A percentile compares a stretch with the other conserved stretches of the same genome.
phyloP scores from a whole-genome alignment of 805 yeast species.

The Brettanomyces naardenensis region DNA sequence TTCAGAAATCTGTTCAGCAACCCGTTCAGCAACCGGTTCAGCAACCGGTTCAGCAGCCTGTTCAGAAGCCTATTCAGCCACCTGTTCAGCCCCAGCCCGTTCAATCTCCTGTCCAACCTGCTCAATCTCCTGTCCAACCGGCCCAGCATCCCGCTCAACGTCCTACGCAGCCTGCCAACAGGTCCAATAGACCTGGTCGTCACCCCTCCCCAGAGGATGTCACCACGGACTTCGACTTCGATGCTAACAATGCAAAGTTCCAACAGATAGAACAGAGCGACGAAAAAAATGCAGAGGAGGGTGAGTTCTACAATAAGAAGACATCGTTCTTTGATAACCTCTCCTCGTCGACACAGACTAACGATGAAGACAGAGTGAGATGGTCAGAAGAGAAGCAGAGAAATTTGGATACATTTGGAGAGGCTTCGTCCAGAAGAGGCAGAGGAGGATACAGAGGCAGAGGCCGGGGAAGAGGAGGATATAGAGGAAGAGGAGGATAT shows the following conservation, averaged over 20 bases:
- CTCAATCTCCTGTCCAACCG: slow-evolving; percentile 1
- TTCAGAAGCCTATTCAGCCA: slow-evolving; percentile 6
- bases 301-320: slow-evolving; percentile 59
- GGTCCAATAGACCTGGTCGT: not conserved
- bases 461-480: slow-evolving; percentile 44
- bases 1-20: slow-evolving; percentile 8
- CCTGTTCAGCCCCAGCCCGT: not conserved
- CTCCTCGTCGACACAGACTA: slow-evolving; percentile 56
- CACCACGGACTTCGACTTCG: slow-evolving; percentile 81
- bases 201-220: slow-evolving; percentile 23
- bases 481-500: slow-evolving; percentile 34
- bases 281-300: slow-evolving; percentile 17
- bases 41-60: slow-evolving; percentile 6
- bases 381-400: slow-evolving; percentile 68
- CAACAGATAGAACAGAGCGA: slow-evolving; percentile 33
- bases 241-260: slow-evolving; percentile 65
- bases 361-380: slow-evolving; percentile 36
- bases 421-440: slow-evolving; percentile 36
- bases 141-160: not conserved
- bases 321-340: slow-evolving; percentile 86
- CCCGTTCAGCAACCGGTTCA: slow-evolving; percentile 9
- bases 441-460: slow-evolving; percentile 21
- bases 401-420: slow-evolving; percentile 82
- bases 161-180: not conserved
- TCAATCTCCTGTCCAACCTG: not conserved